phyloP scores from a whole-genome alignment of 495 filamentous ascomycete species.

The Staphylotrichum longicolle region DNA sequence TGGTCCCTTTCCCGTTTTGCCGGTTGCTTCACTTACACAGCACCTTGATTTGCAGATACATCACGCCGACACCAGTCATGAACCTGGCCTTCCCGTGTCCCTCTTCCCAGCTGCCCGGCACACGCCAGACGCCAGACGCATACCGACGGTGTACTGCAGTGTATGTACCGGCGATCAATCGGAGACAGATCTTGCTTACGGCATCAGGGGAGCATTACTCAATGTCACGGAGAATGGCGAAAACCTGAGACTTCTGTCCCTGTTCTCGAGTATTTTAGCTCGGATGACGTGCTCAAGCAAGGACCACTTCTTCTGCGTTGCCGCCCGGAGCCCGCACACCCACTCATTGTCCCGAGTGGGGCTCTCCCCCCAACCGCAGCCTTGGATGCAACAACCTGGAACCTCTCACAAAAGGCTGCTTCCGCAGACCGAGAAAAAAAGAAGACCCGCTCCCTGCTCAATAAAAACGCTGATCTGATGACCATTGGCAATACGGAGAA shows the following conservation, averaged over 20 bases:
- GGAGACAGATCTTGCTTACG: conserved; percentile 10
- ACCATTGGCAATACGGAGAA: too few species aligned
- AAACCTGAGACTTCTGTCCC: conserved; percentile 11
- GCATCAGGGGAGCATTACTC: conserved; percentile 5
- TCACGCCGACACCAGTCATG: too few species aligned
- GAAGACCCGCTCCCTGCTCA: too few species aligned
- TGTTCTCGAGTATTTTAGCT: conserved; percentile 34
- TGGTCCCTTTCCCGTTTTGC: not conserved
- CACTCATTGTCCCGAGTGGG: conserved; percentile 4
- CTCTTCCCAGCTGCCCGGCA: too few species aligned
- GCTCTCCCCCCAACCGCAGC: not conserved
- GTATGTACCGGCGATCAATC: conserved; percentile 10
- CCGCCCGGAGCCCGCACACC: not conserved
- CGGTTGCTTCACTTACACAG: too few species aligned
- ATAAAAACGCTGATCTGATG: too few species aligned
- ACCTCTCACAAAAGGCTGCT: too few species aligned
- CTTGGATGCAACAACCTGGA: not conserved
- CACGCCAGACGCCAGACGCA: not conserved
- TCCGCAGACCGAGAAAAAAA: too few species aligned
- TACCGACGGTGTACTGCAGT: not conserved
- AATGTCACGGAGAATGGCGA: conserved; percentile 1
- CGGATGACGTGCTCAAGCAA: conserved; percentile 47
- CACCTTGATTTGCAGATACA: too few species aligned
- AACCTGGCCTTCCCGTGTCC: too few species aligned
- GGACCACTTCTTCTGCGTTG: not conserved